A percentile compares a stretch with the other conserved stretches of the same genome.
These are phyloP conservation scores for Mytilinidion resinicola DNA, from an alignment of 495 filamentous ascomycete species.

Conservation along the genomic window DNA sequence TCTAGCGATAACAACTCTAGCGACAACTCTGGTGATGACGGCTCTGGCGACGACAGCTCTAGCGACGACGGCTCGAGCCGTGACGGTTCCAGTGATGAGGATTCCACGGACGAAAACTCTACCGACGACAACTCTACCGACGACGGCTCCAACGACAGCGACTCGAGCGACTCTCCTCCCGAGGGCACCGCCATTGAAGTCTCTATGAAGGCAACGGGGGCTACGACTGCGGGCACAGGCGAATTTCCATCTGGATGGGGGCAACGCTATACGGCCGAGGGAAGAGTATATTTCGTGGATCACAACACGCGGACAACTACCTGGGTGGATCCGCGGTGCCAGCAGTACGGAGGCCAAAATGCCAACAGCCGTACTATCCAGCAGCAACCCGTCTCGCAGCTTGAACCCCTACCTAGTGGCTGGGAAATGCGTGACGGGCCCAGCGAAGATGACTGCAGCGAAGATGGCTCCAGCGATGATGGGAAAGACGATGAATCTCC, in stretches of 20 bases:
- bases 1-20: too few relatives aligned
- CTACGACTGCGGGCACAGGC: constrained; percentile 88
- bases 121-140: too few relatives aligned
- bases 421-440: constrained; percentile 99
- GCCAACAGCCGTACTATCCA: constrained; percentile 82
- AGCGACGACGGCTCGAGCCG: too few relatives aligned
- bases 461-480: too few relatives aligned
- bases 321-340: constrained; percentile 96
- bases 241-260: constrained; percentile 96
- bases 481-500: too few relatives aligned
- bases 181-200: constrained; percentile 50
- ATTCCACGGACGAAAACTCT: too few relatives aligned
- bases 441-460: too few relatives aligned
- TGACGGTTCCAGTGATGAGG: too few relatives aligned
- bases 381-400: constrained; percentile 94
- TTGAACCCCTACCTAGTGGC: constrained; percentile 92
- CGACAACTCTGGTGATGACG: too few relatives aligned
- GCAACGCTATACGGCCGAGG: constrained; percentile 90
- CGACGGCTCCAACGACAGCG: too few relatives aligned
- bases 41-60: too few relatives aligned
- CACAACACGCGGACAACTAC: constrained; percentile 98
- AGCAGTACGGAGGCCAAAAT: constrained; percentile 84
- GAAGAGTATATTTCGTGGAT: constrained; percentile 94
- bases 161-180: too few relatives aligned
- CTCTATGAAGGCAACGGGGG: constrained; percentile 89